These are phyloP conservation scores for Pseudopediastrum boryanum DNA, from an alignment of 139 green algal genomes.

Conservation along the genomic window DNA sequence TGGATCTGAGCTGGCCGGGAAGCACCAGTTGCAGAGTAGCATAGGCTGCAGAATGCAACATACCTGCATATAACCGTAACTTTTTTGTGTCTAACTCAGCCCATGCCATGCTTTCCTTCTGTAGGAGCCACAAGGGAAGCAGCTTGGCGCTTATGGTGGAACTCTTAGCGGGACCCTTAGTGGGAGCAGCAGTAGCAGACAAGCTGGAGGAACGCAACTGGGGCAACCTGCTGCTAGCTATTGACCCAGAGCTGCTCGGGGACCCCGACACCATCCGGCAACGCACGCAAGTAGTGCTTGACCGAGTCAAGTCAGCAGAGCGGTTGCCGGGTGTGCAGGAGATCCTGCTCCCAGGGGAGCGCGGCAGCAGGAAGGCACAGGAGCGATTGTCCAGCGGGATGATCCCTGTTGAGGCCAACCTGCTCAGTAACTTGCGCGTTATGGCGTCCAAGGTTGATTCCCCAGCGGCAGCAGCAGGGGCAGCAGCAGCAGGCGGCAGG, in stretches of 20 bases:
- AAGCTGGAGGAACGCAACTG: constrained; percentile 78
- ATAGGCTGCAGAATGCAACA: too few relatives aligned
- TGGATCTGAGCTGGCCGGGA: too few relatives aligned
- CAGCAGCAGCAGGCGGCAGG: neutral
- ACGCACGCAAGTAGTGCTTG: constrained; percentile 49
- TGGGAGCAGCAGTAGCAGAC: constrained; percentile 73
- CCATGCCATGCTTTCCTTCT: too few relatives aligned
- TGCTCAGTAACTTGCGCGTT: constrained; percentile 42
- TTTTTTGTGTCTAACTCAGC: too few relatives aligned
- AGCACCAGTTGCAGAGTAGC: too few relatives aligned
- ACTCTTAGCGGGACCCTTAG: constrained; percentile 73
- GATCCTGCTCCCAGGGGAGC: constrained; percentile 78
- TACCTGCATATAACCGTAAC: too few relatives aligned
- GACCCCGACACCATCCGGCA: constrained; percentile 40
- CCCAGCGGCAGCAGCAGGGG: neutral
- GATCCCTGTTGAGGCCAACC: constrained; percentile 65
- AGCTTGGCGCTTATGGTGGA: constrained; percentile 80
- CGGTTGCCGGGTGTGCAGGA: constrained; percentile 57
- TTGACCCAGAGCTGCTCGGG: constrained; percentile 73
- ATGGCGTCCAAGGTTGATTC: constrained; percentile 34
- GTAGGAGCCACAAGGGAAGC: constrained; percentile 67
- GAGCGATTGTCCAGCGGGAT: constrained; percentile 40
- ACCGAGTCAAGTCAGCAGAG: constrained; percentile 65
- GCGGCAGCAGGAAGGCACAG: constrained; percentile 55
- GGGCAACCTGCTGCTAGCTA: constrained; percentile 76